Percentiles rank a stretch among this genome's conserved stretches.
phyloP scores from a whole-genome alignment of 768 basidiomycete genomes.

The Boletus subparvulus region DNA sequence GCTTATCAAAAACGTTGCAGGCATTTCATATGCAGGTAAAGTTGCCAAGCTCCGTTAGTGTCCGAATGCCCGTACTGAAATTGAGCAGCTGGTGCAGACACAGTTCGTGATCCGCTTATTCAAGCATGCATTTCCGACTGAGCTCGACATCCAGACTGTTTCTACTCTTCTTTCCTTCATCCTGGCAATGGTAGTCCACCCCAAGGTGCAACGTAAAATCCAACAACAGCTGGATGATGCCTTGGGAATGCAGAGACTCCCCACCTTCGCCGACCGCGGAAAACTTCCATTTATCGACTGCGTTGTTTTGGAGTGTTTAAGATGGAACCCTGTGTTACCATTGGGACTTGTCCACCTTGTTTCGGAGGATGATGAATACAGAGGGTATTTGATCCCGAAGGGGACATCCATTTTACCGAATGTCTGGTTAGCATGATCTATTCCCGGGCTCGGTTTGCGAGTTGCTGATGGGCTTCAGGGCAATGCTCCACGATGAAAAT shows the following conservation, averaged over 20 bases:
- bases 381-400: conserved; percentile 45
- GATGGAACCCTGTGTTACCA: conserved; percentile 44
- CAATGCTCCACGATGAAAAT: conserved; percentile 40
- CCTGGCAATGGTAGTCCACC: conserved; percentile 54
- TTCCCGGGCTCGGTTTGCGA: conserved; percentile 7
- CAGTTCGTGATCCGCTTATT: conserved; percentile 21
- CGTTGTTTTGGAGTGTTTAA: conserved; percentile 34
- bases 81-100: conserved; percentile 25
- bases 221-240: conserved; percentile 54
- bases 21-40: conserved; percentile 48
- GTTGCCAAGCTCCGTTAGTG: background rate
- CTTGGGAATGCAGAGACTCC: conserved; percentile 45
- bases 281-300: conserved; percentile 44
- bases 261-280: conserved; percentile 39
- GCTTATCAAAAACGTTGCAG: conserved; percentile 50
- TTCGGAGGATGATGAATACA: conserved; percentile 45
- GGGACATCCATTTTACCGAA: conserved; percentile 47
- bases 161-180: conserved; percentile 50
- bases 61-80: conserved; percentile 2
- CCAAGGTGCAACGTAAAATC: conserved; percentile 46
- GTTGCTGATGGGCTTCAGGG: conserved; percentile 32
- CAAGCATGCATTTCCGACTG: conserved; percentile 24
- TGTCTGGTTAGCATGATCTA: conserved; percentile 38
- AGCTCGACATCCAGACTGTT: conserved; percentile 41
- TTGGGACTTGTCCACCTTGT: conserved; percentile 21